Conservation (phyloP, 768 basidiomycete species). For the Gloeostereum incarnatum region DNA sequence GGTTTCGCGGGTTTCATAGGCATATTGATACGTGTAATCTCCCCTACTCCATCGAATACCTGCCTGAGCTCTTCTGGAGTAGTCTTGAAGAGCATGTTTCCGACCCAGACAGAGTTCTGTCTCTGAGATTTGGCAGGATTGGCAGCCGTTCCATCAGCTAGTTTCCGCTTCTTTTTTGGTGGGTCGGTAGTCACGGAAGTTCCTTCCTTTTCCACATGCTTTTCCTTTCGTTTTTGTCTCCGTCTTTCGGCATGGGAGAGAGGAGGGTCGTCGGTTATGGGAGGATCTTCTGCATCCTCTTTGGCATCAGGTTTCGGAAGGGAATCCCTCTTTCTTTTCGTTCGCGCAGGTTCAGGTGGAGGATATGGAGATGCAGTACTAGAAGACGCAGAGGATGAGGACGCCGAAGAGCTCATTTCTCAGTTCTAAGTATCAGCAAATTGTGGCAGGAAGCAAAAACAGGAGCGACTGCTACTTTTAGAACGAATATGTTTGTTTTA, state of each 20-base stretch:
- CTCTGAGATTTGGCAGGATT: background rate
- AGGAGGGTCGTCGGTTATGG: background rate
- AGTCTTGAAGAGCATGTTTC: constrained; percentile 66
- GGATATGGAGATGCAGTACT: no score
- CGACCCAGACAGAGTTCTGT: constrained; percentile 48
- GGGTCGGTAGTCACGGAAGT: background rate
- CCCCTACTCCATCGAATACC: constrained; percentile 57
- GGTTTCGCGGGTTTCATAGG: constrained; percentile 58
- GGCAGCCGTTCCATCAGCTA: background rate
- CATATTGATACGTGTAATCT: constrained; percentile 78
- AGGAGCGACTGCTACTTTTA: no score
- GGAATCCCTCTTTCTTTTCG: background rate
- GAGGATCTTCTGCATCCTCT: background rate
- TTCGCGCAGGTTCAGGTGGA: no score
- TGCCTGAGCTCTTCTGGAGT: constrained; percentile 37
- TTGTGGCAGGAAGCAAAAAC: no score
- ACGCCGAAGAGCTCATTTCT: no score
- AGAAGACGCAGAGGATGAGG: no score
- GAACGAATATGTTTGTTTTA: no score
- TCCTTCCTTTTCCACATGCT: background rate
- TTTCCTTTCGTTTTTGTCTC: constrained; percentile 2
- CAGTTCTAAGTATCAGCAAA: no score
- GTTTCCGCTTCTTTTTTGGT: constrained; percentile 3
- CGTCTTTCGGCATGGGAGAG: constrained; percentile 1
- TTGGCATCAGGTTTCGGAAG: background rate